These are phyloP conservation scores for Pichia membranifaciens DNA, from an alignment of 805 yeast genomes.

Conservation along the genomic window DNA sequence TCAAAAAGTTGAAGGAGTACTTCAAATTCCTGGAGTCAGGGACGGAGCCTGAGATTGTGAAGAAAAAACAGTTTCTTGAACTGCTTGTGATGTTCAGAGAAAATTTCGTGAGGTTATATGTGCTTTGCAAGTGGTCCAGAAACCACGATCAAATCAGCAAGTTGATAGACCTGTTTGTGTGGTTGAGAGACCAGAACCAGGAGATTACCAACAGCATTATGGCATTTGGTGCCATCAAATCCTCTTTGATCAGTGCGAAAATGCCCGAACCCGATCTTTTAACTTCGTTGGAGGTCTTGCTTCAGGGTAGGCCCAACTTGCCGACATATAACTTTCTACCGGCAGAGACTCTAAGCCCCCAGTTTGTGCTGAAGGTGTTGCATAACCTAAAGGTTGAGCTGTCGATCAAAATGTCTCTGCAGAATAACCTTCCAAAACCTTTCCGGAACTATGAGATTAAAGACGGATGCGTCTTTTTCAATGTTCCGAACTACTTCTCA, in stretches of 20 bases:
- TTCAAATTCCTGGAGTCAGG: conserved; percentile 53
- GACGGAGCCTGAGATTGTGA: conserved; percentile 48
- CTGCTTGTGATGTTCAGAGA: conserved; percentile 69
- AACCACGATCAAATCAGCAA: conserved; percentile 64
- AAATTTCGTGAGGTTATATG: conserved; percentile 79
- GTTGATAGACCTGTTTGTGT: conserved; percentile 80
- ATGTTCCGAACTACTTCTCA: conserved; percentile 59
- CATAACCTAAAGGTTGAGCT: conserved; percentile 65
- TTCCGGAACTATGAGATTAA: conserved; percentile 59
- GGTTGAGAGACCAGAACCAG: conserved; percentile 77
- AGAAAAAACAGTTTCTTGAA: conserved; percentile 65
- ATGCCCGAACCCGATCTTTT: conserved; percentile 85
- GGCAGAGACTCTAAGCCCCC: conserved; percentile 43
- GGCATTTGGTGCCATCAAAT: conserved; percentile 62
- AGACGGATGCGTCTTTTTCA: conserved; percentile 72
- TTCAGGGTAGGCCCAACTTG: conserved; percentile 68
- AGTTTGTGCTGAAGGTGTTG: conserved; percentile 54
- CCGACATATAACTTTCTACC: conserved; percentile 57
- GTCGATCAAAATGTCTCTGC: conserved; percentile 67
- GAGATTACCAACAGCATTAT: conserved; percentile 58
- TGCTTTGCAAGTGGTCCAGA: conserved; percentile 82
- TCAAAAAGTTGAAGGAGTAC: conserved; percentile 53
- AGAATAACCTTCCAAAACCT: conserved; percentile 55
- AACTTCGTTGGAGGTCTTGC: conserved; percentile 81
- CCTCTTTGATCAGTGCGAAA: conserved; percentile 79